These are phyloP conservation scores for Diplodia seriata DNA, from an alignment of 2,329 filamentous ascomycete species.

Conservation along the genomic window DNA sequence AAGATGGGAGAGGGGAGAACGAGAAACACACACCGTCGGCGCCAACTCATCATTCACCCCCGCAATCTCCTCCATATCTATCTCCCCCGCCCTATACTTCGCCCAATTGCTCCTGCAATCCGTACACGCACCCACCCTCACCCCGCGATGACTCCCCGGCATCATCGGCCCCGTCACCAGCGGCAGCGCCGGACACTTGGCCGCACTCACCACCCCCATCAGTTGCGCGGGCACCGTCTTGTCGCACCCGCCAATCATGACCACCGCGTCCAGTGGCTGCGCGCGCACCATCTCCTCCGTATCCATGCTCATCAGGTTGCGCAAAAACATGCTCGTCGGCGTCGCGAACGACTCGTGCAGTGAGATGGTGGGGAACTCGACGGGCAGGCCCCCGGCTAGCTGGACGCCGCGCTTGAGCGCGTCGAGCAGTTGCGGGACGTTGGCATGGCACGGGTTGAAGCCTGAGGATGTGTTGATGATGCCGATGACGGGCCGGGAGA, in stretches of 20 bases:
- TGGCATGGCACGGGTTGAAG: slow-evolving; percentile 78
- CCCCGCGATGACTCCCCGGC: slow-evolving; percentile 70
- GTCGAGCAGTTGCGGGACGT: slow-evolving; percentile 73
- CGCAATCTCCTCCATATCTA: slow-evolving; percentile 75
- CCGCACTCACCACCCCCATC: slow-evolving; percentile 77
- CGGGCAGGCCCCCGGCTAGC: slow-evolving; percentile 69
- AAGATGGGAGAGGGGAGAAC: neutral
- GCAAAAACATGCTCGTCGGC: slow-evolving; percentile 76
- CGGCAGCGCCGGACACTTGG: slow-evolving; percentile 70
- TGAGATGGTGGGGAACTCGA: slow-evolving; percentile 78
- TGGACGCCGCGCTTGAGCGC: slow-evolving; percentile 73
- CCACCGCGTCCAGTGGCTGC: slow-evolving; percentile 72
- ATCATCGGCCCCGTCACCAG: slow-evolving; percentile 78
- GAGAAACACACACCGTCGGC: slow-evolving; percentile 63
- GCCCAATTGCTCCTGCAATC: slow-evolving; percentile 80
- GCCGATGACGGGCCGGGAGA: slow-evolving; percentile 74
- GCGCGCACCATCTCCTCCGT: slow-evolving; percentile 79
- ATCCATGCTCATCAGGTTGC: slow-evolving; percentile 81
- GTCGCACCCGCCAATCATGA: slow-evolving; percentile 75
- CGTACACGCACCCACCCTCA: slow-evolving; percentile 73
- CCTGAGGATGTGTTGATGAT: slow-evolving; percentile 76
- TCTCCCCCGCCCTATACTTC: slow-evolving; percentile 66
- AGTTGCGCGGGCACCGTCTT: slow-evolving; percentile 77
- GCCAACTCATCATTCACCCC: slow-evolving; percentile 75
- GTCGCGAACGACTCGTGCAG: slow-evolving; percentile 72